Percentiles rank a stretch among this genome's conserved stretches.
These are phyloP conservation scores for Lasiodiplodia citricola DNA, from an alignment of 2,329 filamentous ascomycete genomes.

Conservation along the genomic window DNA sequence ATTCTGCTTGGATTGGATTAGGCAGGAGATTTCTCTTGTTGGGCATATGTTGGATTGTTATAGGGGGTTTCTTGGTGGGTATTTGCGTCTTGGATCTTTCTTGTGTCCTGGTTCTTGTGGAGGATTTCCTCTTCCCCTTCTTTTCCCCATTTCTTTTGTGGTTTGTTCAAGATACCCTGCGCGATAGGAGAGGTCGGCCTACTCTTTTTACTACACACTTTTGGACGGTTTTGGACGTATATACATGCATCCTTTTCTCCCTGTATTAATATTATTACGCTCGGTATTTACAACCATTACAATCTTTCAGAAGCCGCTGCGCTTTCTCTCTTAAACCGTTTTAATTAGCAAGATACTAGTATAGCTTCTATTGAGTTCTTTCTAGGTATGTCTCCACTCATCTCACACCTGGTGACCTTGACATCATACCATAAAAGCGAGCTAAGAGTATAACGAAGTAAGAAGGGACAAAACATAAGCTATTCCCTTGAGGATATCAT, in stretches of 20 bases:
- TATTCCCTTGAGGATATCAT: too few species aligned
- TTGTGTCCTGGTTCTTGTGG: background rate
- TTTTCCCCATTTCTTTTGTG: background rate
- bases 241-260: background rate
- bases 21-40: background rate
- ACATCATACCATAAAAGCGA: too few species aligned
- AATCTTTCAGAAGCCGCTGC: background rate
- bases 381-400: background rate
- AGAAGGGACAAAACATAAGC: too few species aligned
- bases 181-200: conserved; percentile 1
- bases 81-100: background rate
- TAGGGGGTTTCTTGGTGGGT: background rate
- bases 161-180: conserved; percentile 2
- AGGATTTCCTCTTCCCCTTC: background rate
- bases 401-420: background rate
- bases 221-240: background rate
- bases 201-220: background rate
- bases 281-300: background rate
- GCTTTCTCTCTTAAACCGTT: background rate
- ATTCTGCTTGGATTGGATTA: background rate
- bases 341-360: too few species aligned
- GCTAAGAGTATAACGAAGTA: too few species aligned
- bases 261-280: background rate
- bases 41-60: background rate
- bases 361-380: too few species aligned